Base-by-base conservation (phyloP, 2,329 filamentous ascomycete species). In the Hypoxylon rubiginosum region DNA sequence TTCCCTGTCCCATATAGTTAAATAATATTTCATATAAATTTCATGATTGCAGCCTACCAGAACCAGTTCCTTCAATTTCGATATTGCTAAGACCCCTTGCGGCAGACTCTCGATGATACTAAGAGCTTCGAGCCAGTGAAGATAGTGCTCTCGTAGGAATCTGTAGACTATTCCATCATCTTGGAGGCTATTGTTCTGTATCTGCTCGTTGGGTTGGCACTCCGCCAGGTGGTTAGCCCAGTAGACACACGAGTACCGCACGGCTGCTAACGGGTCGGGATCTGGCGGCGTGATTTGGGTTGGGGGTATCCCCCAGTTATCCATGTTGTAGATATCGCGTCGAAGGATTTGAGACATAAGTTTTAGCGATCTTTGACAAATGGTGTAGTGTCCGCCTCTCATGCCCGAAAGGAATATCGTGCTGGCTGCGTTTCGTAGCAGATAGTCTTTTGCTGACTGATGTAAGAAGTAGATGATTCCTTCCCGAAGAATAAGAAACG, bases 111-210 rank as follows among this genome's bases (percentile, higher is more conserved):
- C 49, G 15, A 80, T 61, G 4, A 82, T 73, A 49, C 79, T 79
- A 1, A 83, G 73, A 32, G 79, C 77, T 60, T 84, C 81, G 2
- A 85, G 71, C 82, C 80, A 84, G 55, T 83, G 75, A 1, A 84
- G 75, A 53, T 76, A 75, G 17, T 79, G 75, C 15, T 71, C 58
- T 61, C 72, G 52, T 5, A 83, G 61, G 62, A 83, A 83, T 1
- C 19, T 17, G 56, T 76, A 54, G 3, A 77, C 64, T n/a, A 19
- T 17, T 24, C 72, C 74, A 45, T 63, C 61, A 54, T 30, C 28
- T 30, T 30, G 64, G 58, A 75, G 72, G 62, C 41, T 21, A 45
- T 19, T 45, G 17, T 54, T 19, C 17, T 24, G 7, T 34, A 9
- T 9, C 28, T 30, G 4, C 28, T 30, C 28, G 9, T 9, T 30